phyloP scores from a whole-genome alignment of 441 rosid species.

The Lepidium campestre region DNA sequence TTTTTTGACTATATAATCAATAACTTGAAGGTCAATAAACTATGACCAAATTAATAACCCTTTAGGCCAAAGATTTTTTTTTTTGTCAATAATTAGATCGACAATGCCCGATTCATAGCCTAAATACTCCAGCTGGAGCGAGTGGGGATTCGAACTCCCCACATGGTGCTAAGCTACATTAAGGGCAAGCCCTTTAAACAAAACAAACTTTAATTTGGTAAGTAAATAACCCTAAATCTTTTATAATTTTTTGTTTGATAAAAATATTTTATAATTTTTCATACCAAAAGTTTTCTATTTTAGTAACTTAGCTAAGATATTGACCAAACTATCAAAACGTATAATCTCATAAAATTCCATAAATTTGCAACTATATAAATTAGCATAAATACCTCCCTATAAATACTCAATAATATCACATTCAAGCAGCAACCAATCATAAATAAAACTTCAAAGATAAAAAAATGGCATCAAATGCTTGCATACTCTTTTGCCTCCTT shows the following conservation, averaged over 20 bases:
- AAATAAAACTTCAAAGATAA: not conserved
- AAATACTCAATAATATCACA: not conserved
- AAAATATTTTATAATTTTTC: not conserved
- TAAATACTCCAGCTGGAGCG: no score
- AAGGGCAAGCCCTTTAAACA: not conserved
- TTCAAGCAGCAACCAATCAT: no score
- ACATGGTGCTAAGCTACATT: no score
- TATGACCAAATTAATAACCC: not conserved
- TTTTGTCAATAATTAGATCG: no score
- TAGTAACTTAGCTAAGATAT: not conserved
- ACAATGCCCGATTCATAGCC: no score
- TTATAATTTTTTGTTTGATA: no score
- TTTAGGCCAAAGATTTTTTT: not conserved
- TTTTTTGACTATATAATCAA: not conserved
- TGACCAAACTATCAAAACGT: not conserved
- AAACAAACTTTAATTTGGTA: not conserved
- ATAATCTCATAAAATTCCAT: not conserved
- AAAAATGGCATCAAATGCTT: constrained; percentile 10
- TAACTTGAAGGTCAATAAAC: not conserved
- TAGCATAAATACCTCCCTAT: not conserved
- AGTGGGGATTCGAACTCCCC: no score
- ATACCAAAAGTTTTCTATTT: not conserved
- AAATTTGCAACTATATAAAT: not conserved
- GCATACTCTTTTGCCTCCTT: not conserved
- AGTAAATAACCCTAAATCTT: not conserved